Base-by-base conservation (phyloP, 73 alveolate species). In the Stentor roeselii region DNA sequence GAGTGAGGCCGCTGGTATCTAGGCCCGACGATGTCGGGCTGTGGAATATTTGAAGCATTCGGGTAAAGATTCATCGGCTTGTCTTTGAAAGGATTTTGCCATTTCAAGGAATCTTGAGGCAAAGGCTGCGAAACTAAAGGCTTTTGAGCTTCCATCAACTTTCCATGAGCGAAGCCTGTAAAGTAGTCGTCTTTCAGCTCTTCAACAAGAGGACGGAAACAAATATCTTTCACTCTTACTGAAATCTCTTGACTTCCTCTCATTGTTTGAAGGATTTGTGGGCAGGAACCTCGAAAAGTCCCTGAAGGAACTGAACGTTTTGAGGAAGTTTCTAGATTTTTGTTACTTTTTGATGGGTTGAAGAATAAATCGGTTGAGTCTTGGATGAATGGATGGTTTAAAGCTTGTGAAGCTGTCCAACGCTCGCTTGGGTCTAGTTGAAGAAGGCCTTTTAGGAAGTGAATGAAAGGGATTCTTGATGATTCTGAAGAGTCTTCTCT, bases 351-450 rank as follows among this genome's bases (percentile, higher is more conserved):
- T 3, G 37, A 27, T 0, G 80, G 80, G 41, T 27, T 67, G 37
- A 34, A 67, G 42, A 21, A 21, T 32, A 27, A 15, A 67, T 21
- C 21, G 80, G n/a, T 34, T 32, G 41, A n/a, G 37, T 40, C 80
- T 2, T 32, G n/a, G 39, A 90, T 83, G 61, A 90, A 90, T 3
- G 95, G 95, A 76, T 90, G 95, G 59, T 59, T 84, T 75, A 77
- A 86, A 0, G 92, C 90, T 86, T 78, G 74, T 11, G 37, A 3
- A 32, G 95, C 91, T 0, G 86, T 90, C 95, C 95, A 90, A 50
- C 95, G 82, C 14, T 60, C 36, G 2, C 78, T 86, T 27, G 88
- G 90, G 77, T 90, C 88, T 27, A 87, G 31, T 30, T 60, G 82
- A 3, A 90, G 85, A 14, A 82, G 41, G 35, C 95, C 80, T 67